These are phyloP conservation scores for Podila minutissima DNA, from an alignment of 192 early-diverging fungal species.

Conservation along the genomic window DNA sequence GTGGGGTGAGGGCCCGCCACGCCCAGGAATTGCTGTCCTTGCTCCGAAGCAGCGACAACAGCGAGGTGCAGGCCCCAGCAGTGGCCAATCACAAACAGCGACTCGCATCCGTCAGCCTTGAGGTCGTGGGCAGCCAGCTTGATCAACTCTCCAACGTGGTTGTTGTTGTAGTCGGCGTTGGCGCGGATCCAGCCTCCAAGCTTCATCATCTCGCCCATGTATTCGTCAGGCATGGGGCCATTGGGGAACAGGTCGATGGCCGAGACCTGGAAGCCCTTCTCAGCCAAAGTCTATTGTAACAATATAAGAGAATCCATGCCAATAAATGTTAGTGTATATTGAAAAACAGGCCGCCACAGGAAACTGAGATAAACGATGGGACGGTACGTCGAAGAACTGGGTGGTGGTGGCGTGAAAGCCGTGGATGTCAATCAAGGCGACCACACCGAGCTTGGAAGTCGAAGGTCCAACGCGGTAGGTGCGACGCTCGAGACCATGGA, in stretches of 20 bases:
- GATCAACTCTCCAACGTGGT: constrained; percentile 11
- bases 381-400: constrained; percentile 14
- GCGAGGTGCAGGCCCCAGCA: constrained; percentile 18
- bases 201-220: constrained; percentile 30
- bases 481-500: constrained; percentile 8
- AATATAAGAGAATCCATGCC: too few relatives aligned
- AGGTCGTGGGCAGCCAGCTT: constrained; percentile 13
- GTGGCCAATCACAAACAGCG: constrained; percentile 11
- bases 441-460: constrained; percentile 10
- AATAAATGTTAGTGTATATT: too few relatives aligned
- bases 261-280: constrained; percentile 21
- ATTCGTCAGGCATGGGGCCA: constrained; percentile 24
- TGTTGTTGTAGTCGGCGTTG: constrained; percentile 18
- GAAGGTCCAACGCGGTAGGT: constrained; percentile 13
- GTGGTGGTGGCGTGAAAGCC: constrained; percentile 17
- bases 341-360: neutral
- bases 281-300: constrained; percentile 3
- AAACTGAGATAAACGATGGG: too few relatives aligned
- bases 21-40: constrained; percentile 1
- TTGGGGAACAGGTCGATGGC: constrained; percentile 16
- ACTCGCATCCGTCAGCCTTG: constrained; percentile 6
- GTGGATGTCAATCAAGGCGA: constrained; percentile 31
- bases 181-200: constrained; percentile 10
- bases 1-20: constrained; percentile 23
- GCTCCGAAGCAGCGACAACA: constrained; percentile 9